Base-by-base conservation (phyloP, 106 monocot species). In the Allium fistulosum region DNA sequence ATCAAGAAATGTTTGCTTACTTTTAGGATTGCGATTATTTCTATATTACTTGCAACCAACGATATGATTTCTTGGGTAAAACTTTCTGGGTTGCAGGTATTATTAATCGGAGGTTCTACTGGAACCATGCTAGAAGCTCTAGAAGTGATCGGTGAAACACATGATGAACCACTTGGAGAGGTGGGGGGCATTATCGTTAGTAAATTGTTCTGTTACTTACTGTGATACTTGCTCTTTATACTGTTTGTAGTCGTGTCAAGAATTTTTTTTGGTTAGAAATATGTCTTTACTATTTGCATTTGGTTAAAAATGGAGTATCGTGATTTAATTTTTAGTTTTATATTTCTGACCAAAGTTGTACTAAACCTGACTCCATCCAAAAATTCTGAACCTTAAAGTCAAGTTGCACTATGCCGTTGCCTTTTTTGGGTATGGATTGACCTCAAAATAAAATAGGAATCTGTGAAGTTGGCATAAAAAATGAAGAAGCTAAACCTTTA, bases 91-190 rank as follows among this genome's bases (percentile, higher is more conserved):
- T 51, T 46, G 58, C 70, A 96, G 96, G 96, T 96, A 14, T 69
- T 96, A 64, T 75, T 96, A 66, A 96, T 96, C 78, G 96, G 96
- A 76, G 96, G 96, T 18, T 92, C 96, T 59, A 96, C 96, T 4
- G 92, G 96, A 11, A 92, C 85, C 6, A 92, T 96, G 96, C 92
- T 96, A 49, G 96, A 86, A 82, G 75, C 88, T 56, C 74, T 96
- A 26, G 81, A 96, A 84, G 96, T 96, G 65, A 81, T 92, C 7
- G 96, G 96, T 66, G 96, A 92, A 80, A 80, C 60, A 16, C 71
- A 75, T 57, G 70, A 73, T 78, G 76, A 63, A 55, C 76, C 71
- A 52, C 63, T 62, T 53, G 79, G 69, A 60, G 88, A 88, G 52
- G 91, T 85, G 65, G 80, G 80, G 15, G 65, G 18, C 11, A 13